Base-by-base conservation (phyloP, 768 basidiomycete species). In the Collybiopsis luxurians region DNA sequence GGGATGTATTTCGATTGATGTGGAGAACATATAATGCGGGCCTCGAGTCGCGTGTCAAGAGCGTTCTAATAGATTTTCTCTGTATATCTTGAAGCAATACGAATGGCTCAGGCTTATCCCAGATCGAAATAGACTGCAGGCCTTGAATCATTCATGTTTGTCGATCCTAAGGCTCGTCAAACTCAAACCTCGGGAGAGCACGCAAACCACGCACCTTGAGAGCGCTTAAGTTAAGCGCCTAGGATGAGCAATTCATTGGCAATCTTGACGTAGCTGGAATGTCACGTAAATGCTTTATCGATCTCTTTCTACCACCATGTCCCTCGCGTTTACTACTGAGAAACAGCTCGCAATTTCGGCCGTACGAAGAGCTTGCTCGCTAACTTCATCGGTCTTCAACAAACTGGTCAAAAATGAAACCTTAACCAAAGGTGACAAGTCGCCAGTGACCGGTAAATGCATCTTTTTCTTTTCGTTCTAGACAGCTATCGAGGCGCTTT, bases 391-490 rank as follows among this genome's bases (percentile, higher is more conserved):
- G 1, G 90, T 98, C 19, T 97, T 98, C 74, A 85, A 87, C 64
- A 86, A 83, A 51, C 81, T 97, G 53, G 86, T 92, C 60, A 87
- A 85, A 60, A 84, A 85, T 63, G 96, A 96, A 71, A 94, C 90
- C 0, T 75, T 95, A 38, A 86, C 86, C 47, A 98, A 99, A 69
- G 85, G 80, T 26, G 96, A 99, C 76, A 95, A 95, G 70, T 89
- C 88, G 1, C 93, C 93, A 10, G 93, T 96, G 1, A 95, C 93
- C 12, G 87, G 92, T 89, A 58, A 49, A 40, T 34, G 21, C 13
- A 7, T 38, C 40, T 19, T 26, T 38, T 38, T 53, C 9, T 15
- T 28, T 13, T 26, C 38, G 15, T 46, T 21, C 15, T 52, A 39
- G 26, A 55, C 23, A n/a, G 21, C 36, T 28, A 34, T 30, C 10